These are phyloP conservation scores for Acorus calamus DNA, from an alignment of 106 monocot species.

Conservation along the genomic window DNA sequence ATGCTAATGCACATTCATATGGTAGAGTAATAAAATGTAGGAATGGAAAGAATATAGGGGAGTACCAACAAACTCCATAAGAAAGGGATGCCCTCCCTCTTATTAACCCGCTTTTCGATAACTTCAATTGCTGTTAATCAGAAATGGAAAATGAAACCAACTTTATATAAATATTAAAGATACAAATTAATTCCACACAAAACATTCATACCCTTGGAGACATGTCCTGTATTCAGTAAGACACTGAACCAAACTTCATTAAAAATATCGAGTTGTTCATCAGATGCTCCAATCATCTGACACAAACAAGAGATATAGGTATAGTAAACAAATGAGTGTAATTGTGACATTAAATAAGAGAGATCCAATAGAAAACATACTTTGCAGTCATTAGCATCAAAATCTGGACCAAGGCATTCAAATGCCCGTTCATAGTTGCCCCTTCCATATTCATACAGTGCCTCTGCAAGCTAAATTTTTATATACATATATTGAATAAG, in stretches of 20 bases:
- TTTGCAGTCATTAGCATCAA: constrained; percentile 63
- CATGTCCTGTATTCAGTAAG: constrained; percentile 36
- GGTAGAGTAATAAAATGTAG: too few species aligned
- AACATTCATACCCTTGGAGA: constrained; percentile 33
- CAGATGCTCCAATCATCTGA: constrained; percentile 82
- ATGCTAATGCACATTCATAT: too few species aligned
- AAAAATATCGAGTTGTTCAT: constrained; percentile 87
- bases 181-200: background rate
- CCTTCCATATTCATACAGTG: constrained; percentile 62
- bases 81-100: constrained; percentile 46
- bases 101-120: constrained; percentile 36
- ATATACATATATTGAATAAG: too few species aligned
- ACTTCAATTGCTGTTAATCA: constrained; percentile 33
- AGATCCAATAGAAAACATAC: constrained; percentile 17
- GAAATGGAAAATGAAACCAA: background rate
- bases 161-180: background rate
- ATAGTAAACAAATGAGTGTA: too few species aligned
- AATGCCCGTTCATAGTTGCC: constrained; percentile 39
- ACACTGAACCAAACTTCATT: constrained; percentile 69
- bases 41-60: background rate
- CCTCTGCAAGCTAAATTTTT: constrained; percentile 59
- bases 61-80: constrained; percentile 74
- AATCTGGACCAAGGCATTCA: constrained; percentile 63
- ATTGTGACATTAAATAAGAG: too few species aligned
- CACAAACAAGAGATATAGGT: background rate